phyloP scores from a whole-genome alignment of 805 yeast species.

The Sugiyamaella valdiviana region DNA sequence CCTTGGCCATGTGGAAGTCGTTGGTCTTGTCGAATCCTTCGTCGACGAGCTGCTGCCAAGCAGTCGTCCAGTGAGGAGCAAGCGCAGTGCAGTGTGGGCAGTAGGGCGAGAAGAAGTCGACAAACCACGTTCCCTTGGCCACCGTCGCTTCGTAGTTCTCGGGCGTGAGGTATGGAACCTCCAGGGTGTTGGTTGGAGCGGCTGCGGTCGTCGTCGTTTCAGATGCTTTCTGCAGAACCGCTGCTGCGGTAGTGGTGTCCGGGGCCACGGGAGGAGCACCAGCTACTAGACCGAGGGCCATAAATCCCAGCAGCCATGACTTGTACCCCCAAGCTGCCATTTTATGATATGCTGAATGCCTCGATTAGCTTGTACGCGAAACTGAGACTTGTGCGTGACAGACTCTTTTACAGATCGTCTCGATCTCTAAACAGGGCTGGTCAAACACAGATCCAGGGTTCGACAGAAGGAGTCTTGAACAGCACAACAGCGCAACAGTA shows the following conservation, averaged over 20 bases:
- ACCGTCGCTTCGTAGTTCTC: conserved; percentile 47
- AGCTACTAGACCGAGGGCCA: not conserved
- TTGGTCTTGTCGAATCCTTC: conserved; percentile 39
- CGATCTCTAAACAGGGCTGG: no score
- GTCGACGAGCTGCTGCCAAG: conserved; percentile 56
- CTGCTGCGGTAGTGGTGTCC: not conserved
- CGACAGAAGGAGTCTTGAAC: no score
- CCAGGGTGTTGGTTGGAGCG: not conserved
- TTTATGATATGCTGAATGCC: not conserved
- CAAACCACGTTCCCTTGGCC: conserved; percentile 54
- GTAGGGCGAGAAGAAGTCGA: conserved; percentile 87
- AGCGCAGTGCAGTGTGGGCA: conserved; percentile 75
- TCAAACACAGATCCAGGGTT: not conserved
- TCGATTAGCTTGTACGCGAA: not conserved
- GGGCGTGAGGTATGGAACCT: conserved; percentile 33
- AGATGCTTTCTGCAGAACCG: not conserved
- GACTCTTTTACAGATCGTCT: no score
- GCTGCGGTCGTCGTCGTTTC: not conserved
- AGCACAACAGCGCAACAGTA: no score
- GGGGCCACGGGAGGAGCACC: not conserved
- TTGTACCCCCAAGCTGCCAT: not conserved
- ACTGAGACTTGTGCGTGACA: no score
- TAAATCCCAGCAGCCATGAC: not conserved
- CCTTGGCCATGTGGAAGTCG: conserved; percentile 56
- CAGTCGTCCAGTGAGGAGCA: conserved; percentile 76